Evolutionary conservation across 805 yeast genomes (phyloP).

Genomic region (Spathaspora passalidarum): DNA sequence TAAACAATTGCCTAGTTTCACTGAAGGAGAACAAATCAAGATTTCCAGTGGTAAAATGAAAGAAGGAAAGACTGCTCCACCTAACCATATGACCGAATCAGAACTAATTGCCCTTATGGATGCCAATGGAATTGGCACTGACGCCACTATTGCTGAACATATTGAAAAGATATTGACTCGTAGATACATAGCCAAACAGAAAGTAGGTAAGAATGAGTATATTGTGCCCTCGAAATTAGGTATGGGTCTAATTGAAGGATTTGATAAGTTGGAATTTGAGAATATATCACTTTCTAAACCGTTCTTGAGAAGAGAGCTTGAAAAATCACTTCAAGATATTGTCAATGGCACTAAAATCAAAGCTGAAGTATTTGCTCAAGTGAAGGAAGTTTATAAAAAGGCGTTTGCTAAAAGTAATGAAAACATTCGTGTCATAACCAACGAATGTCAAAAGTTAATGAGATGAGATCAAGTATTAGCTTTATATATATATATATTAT

Average conservation of each 20-base stretch:
- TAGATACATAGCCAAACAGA: constrained; percentile 57
- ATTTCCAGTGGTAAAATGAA: constrained; percentile 57
- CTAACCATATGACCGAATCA: constrained; percentile 82
- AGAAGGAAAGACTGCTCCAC: constrained; percentile 79
- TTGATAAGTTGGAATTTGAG: constrained; percentile 75
- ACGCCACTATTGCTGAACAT: constrained; percentile 98
- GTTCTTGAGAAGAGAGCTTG: constrained; percentile 74
- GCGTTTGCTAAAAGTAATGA: constrained; percentile 52
- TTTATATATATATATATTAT: no score
- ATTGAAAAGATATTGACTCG: constrained; percentile 74
- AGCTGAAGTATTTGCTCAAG: constrained; percentile 50
- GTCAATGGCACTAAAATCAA: constrained; percentile 60
- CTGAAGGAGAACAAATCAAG: constrained; percentile 53
- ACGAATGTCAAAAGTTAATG: constrained; percentile 14
- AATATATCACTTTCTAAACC: constrained; percentile 71
- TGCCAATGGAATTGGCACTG: constrained; percentile 96
- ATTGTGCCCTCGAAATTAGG: constrained; percentile 83
- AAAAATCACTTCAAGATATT: constrained; percentile 60
- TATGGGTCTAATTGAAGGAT: constrained; percentile 82
- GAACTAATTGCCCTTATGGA: constrained; percentile 94
- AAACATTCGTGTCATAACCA: constrained; percentile 35
- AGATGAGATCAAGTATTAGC: background rate
- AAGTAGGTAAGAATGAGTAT: constrained; percentile 34
- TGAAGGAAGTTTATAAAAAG: constrained; percentile 16
- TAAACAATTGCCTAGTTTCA: constrained; percentile 62